These are phyloP conservation scores for Geotrichum europaeum DNA, from an alignment of 1,139 yeast genomes.

Conservation along the genomic window DNA sequence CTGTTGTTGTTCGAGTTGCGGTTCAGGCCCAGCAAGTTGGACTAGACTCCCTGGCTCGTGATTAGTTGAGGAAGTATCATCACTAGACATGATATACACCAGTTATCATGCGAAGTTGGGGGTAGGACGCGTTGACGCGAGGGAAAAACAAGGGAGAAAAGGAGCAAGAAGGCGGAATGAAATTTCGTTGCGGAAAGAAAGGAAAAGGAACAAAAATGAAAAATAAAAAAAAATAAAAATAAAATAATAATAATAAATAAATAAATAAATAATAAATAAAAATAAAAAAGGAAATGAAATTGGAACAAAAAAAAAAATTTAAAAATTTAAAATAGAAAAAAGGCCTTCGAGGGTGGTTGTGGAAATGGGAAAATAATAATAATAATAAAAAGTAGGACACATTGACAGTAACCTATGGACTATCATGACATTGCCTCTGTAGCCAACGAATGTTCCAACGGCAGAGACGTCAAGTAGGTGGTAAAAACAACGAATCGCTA, in stretches of 20 bases:
- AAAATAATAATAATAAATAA: not conserved
- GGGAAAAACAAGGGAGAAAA: not conserved
- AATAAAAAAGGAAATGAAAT: not conserved
- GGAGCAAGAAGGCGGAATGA: not conserved
- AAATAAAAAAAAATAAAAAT: not conserved
- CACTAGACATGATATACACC: constrained; percentile 8
- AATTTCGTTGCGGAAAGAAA: not conserved
- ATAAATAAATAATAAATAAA: not conserved
- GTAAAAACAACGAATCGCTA: too few relatives aligned
- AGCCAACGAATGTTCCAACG: too few relatives aligned
- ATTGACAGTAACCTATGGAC: too few relatives aligned
- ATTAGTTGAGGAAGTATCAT: constrained; percentile 5
- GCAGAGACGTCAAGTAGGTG: too few relatives aligned
- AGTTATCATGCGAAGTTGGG: constrained; percentile 4
- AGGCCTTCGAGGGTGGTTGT: not conserved
- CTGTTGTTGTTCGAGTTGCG: constrained; percentile 1
- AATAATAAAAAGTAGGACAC: too few relatives aligned
- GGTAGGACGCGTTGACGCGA: not conserved
- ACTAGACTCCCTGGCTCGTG: not conserved
- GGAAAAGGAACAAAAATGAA: too few relatives aligned
- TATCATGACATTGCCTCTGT: too few relatives aligned
- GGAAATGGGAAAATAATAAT: not conserved
- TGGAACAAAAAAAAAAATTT: too few relatives aligned
- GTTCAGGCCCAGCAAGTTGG: not conserved
- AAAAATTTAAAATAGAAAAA: not conserved